Evolutionary conservation across 1,284 basidiomycete species (phyloP).

Genomic region (Coniferiporia sulphurascens): DNA sequence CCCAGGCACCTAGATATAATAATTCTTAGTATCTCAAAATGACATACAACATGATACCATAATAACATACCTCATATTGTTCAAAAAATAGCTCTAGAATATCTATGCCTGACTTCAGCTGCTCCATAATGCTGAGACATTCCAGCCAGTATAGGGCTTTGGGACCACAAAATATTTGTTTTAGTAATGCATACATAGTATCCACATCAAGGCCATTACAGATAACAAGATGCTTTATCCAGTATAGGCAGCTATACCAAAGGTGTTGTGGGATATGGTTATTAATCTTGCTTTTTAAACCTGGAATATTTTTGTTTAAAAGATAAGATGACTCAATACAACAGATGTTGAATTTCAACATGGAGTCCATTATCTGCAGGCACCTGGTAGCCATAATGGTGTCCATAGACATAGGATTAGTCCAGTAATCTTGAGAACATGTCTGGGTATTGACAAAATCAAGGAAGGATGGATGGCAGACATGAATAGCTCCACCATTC

Average conservation of each 20-base stretch:
- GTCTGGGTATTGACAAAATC: slow-evolving; percentile 16
- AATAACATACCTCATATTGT: background rate
- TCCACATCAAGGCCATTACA: too few species aligned
- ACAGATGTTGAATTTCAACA: background rate
- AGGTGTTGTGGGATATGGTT: background rate
- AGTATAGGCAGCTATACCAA: background rate
- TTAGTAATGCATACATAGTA: too few species aligned
- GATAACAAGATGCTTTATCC: too few species aligned
- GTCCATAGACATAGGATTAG: slow-evolving; percentile 11
- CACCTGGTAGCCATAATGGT: background rate
- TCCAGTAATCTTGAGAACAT: slow-evolving; percentile 19
- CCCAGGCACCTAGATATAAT: too few species aligned
- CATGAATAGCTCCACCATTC: background rate
- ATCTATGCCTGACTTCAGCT: background rate
- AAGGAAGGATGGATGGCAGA: slow-evolving; percentile 17
- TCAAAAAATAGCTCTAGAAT: background rate
- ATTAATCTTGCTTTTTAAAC: slow-evolving; percentile 7
- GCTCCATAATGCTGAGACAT: background rate
- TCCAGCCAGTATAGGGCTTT: background rate
- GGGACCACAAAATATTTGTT: background rate
- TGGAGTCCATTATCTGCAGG: background rate
- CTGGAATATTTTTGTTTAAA: slow-evolving; percentile 19
- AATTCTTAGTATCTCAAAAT: too few species aligned
- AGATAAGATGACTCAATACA: background rate
- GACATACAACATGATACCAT: too few species aligned